Conservation (phyloP, 2,329 filamentous ascomycete species). For the Alternaria arborescens region DNA sequence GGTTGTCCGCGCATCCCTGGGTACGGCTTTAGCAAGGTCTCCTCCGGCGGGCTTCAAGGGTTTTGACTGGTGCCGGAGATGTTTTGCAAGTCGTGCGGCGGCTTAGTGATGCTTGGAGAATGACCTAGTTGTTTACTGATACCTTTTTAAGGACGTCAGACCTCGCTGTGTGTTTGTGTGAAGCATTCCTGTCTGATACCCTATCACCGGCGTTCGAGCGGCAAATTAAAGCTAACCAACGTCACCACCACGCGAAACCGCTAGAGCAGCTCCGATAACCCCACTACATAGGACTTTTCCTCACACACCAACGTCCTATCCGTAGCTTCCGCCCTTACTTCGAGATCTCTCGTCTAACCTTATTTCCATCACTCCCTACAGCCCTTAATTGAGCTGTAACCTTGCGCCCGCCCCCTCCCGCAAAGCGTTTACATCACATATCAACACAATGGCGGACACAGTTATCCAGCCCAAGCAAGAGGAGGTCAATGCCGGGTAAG, state of each 20-base stretch:
- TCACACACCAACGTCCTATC: constrained; percentile 36
- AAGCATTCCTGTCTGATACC: constrained; percentile 28
- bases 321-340: constrained; percentile 36
- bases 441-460: constrained; percentile 56
- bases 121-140: constrained; percentile 34
- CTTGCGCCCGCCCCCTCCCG: constrained; percentile 30
- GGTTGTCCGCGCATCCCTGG: constrained; percentile 33
- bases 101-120: constrained; percentile 48
- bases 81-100: constrained; percentile 39
- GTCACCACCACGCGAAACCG: constrained; percentile 43
- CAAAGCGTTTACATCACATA: constrained; percentile 28
- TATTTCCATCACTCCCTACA: constrained; percentile 17
- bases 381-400: constrained; percentile 34
- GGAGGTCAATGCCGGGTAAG: constrained; percentile 59
- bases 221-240: constrained; percentile 31
- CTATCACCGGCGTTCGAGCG: constrained; percentile 33
- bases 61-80: constrained; percentile 42
- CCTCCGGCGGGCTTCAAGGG: constrained; percentile 35
- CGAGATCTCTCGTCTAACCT: constrained; percentile 17
- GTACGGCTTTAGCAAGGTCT: constrained; percentile 41
- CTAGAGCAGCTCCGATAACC: constrained; percentile 40
- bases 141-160: constrained; percentile 29
- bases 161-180: constrained; percentile 24
- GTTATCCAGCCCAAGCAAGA: constrained; percentile 57
- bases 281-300: constrained; percentile 49